These are phyloP conservation scores for Coelastrella sp. DNA, from an alignment of 139 green algal species.

Conservation along the genomic window DNA sequence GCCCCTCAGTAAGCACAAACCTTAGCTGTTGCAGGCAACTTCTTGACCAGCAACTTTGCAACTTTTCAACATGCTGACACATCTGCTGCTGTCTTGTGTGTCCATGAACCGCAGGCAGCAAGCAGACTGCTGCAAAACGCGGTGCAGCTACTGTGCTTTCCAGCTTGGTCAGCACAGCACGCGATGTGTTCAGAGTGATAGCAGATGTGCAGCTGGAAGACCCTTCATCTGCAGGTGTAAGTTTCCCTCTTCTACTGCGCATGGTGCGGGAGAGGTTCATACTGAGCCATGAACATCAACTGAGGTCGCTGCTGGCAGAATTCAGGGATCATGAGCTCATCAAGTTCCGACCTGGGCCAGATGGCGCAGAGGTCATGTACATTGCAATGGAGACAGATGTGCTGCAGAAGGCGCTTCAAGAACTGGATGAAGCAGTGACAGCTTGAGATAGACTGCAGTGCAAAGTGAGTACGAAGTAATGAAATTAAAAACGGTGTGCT, in stretches of 20 bases:
- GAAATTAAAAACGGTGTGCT: too few species aligned
- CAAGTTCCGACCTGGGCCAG: conserved; percentile 26
- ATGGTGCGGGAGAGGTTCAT: conserved; percentile 90
- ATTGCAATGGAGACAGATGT: conserved; percentile 67
- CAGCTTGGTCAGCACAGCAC: conserved; percentile 72
- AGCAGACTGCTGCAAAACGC: conserved; percentile 57
- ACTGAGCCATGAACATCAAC: conserved; percentile 75
- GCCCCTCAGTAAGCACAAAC: too few species aligned
- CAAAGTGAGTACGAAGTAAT: too few species aligned
- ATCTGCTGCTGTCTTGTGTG: neutral
- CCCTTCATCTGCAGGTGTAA: conserved; percentile 47
- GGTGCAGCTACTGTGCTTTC: conserved; percentile 75
- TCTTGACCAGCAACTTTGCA: neutral
- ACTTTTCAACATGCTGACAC: neutral
- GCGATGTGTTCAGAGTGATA: conserved; percentile 81
- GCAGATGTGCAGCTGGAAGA: conserved; percentile 77
- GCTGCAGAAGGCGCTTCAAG: conserved; percentile 52
- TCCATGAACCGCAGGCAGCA: conserved; percentile 42
- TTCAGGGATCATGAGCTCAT: conserved; percentile 91
- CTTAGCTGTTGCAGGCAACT: too few species aligned
- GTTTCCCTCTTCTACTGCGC: conserved; percentile 65
- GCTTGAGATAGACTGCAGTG: neutral
- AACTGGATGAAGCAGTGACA: conserved; percentile 37
- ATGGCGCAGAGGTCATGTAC: conserved; percentile 69
- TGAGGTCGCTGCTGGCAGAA: conserved; percentile 86